These are phyloP conservation scores for Leishmania aethiopica DNA, from an alignment of 208 protist genomes.

Conservation along the genomic window DNA sequence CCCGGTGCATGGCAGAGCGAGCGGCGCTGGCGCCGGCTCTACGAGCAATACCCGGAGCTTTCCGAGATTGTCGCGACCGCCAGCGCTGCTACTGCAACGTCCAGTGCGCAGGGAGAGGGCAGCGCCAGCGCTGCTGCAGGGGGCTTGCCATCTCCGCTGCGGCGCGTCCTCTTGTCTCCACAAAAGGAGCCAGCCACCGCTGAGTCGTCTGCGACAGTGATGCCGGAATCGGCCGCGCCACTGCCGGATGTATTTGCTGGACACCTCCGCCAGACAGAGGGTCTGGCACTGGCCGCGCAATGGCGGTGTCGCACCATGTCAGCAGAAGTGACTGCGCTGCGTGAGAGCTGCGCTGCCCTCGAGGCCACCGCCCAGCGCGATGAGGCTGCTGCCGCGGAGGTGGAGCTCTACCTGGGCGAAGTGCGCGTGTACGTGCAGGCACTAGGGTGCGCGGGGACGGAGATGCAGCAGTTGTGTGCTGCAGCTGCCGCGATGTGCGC, in stretches of 20 bases:
- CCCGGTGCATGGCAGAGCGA: not conserved
- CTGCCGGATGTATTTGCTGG: constrained; percentile 6
- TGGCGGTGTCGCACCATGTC: constrained; percentile 7
- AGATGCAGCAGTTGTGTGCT: constrained; percentile 15
- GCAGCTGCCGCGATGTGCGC: not conserved
- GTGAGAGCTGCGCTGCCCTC: constrained; percentile 7
- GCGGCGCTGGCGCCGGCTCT: constrained; percentile 25
- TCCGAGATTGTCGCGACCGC: constrained; percentile 8
- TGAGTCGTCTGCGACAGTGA: not conserved
- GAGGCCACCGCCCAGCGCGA: constrained; percentile 1
- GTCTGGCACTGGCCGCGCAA: constrained; percentile 22
- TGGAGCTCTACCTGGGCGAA: constrained; percentile 14
- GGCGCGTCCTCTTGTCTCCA: constrained; percentile 2
- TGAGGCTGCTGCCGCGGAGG: constrained; percentile 11
- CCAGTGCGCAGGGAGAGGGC: not conserved
- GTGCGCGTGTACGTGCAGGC: constrained; percentile 36
- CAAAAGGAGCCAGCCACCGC: not conserved
- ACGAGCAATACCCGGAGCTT: constrained; percentile 27
- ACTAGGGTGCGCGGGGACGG: constrained; percentile 21
- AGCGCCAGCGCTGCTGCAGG: not conserved
- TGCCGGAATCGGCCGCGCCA: not conserved
- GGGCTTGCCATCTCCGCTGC: not conserved
- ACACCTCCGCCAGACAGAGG: constrained; percentile 27
- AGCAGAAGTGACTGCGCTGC: constrained; percentile 24
- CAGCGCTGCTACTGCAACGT: not conserved